A percentile compares a stretch with the other conserved stretches of the same genome.
Evolutionary conservation across 2,329 filamentous ascomycete species (phyloP).

Genomic region (Hypoxylon sp.): DNA sequence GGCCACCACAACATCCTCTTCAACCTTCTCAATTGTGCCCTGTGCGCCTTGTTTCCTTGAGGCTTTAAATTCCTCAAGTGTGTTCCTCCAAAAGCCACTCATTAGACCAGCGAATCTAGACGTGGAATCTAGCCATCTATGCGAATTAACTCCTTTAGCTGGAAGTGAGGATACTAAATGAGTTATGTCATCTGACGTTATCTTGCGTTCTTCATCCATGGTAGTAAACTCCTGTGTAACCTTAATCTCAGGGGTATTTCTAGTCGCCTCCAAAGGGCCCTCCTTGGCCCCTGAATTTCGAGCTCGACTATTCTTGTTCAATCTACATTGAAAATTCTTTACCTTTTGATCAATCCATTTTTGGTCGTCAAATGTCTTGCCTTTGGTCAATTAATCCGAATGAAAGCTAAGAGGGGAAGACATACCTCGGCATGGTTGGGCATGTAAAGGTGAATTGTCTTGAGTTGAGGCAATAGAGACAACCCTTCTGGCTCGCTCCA

Average conservation of each 20-base stretch:
- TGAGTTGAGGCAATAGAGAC: slow-evolving; percentile 4
- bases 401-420: neutral
- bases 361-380: neutral
- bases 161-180: neutral
- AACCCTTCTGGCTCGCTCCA: slow-evolving; percentile 20
- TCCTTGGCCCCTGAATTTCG: too few species aligned
- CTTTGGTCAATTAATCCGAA: neutral
- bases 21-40: slow-evolving; percentile 1
- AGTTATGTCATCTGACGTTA: neutral
- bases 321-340: neutral
- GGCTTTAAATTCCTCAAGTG: slow-evolving; percentile 4
- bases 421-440: neutral
- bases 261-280: neutral
- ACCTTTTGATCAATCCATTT: neutral
- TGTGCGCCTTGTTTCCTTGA: slow-evolving; percentile 1
- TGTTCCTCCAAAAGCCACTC: slow-evolving; percentile 12
- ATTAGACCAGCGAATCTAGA: slow-evolving; percentile 16
- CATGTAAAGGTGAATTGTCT: neutral
- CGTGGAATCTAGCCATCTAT: slow-evolving; percentile 13
- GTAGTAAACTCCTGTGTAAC: neutral
- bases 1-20: slow-evolving; percentile 13
- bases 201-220: neutral
- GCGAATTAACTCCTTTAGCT: slow-evolving; percentile 9
- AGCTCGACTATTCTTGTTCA: neutral
- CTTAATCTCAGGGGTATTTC: neutral